phyloP scores from a whole-genome alignment of 2,329 filamentous ascomycete species.

The Epichloe brachyelytri region DNA sequence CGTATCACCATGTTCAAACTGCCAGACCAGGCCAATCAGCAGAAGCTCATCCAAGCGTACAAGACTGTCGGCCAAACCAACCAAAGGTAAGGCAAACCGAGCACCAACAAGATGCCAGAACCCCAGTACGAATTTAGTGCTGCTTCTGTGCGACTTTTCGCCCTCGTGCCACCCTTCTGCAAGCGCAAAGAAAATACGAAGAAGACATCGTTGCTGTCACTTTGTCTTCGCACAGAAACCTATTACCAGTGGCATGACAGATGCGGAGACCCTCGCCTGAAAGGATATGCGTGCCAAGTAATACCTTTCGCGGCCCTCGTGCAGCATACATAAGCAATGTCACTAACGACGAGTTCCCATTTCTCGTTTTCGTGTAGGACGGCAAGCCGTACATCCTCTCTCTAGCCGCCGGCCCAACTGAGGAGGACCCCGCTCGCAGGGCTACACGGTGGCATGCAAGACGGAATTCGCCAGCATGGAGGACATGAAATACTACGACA shows the following conservation, averaged over 20 bases:
- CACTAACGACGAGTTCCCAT: constrained; percentile 2
- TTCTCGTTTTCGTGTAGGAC: constrained; percentile 32
- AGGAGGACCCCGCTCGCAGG: constrained; percentile 48
- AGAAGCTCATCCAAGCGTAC: constrained; percentile 33
- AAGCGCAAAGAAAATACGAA: not conserved
- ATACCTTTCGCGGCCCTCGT: not conserved
- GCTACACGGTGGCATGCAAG: constrained; percentile 51
- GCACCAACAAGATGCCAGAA: not conserved
- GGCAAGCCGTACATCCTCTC: constrained; percentile 58
- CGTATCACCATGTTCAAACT: constrained; percentile 43
- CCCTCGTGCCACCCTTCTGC: not conserved
- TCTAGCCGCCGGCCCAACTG: constrained; percentile 37
- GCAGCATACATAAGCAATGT: not conserved
- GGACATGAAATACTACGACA: constrained; percentile 60
- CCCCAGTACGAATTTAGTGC: not conserved
- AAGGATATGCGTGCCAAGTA: not conserved
- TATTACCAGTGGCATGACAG: not conserved
- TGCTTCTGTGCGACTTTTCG: not conserved
- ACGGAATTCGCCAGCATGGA: constrained; percentile 50
- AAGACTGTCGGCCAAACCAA: constrained; percentile 25
- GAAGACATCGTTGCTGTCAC: not conserved
- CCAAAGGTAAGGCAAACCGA: constrained; percentile 22
- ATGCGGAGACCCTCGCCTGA: not conserved
- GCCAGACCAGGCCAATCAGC: constrained; percentile 28
- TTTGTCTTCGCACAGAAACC: not conserved